These are phyloP conservation scores for Catharanthus roseus DNA, from an alignment of 257 asterid genomes.

Conservation along the genomic window DNA sequence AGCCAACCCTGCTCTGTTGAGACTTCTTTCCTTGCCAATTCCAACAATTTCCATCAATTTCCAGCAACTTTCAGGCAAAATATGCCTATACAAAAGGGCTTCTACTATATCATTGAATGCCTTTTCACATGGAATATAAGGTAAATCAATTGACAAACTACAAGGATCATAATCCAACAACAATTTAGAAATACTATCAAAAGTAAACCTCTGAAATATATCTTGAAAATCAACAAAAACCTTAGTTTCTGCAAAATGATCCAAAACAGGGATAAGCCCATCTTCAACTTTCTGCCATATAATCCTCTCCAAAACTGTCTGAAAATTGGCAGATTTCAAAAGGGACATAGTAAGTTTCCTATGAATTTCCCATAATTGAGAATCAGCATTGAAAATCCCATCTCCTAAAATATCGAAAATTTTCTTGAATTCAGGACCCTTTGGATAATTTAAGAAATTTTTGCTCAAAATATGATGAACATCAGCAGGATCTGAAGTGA, in stretches of 20 bases:
- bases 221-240: conserved; percentile 10
- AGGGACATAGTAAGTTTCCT: conserved; percentile 9
- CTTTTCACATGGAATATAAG: background rate
- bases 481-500: conserved; percentile 10
- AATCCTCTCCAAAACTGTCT: background rate
- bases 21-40: conserved; percentile 14
- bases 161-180: conserved; percentile 2
- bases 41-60: conserved; percentile 12
- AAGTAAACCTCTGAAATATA: conserved; percentile 13
- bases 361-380: conserved; percentile 11
- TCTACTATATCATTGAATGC: conserved; percentile 7
- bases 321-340: background rate
- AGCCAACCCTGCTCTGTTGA: background rate
- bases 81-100: conserved; percentile 5
- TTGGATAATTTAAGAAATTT: conserved; percentile 12
- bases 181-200: conserved; percentile 8
- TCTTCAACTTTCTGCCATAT: conserved; percentile 7
- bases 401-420: conserved; percentile 7
- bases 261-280: conserved; percentile 3
- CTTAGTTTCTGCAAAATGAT: background rate
- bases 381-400: conserved; percentile 11
- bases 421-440: conserved; percentile 14
- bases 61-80: conserved; percentile 11
- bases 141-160: conserved; percentile 10
- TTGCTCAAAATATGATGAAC: conserved; percentile 10